Evolutionary conservation across 2,329 filamentous ascomycete genomes (phyloP), one percentile per base, ranked within the genome.

Genomic region (Meredithiella fracta): DNA sequence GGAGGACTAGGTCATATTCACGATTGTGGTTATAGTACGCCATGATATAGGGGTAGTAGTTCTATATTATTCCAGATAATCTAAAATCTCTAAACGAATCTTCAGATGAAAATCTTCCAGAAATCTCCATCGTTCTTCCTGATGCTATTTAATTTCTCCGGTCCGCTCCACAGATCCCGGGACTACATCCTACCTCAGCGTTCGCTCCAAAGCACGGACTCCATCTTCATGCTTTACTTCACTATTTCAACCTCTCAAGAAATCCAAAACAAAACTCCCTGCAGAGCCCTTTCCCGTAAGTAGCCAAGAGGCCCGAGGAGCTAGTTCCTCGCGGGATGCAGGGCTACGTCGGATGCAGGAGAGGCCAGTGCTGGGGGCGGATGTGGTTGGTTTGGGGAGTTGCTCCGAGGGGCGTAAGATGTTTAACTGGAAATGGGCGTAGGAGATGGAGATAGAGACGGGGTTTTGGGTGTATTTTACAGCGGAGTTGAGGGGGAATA

Each of bases 1-100:
- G 73, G 29, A 81, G 67, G 40, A 80, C 71, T 15, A 81, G 29
- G 64, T 80, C 77, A 63, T 80, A 80, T 60, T 73, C 71, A 42
- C 77, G 74, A 50, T 63, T 65, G 60, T 79, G 76, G 15, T 74
- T 66, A 59, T 72, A 74, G 60, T 70, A 65, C 9, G 73, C 55
- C 74, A 78, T 77, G 29, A 15, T 56, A 6, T 2, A 31, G 11
- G 29, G 1, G 15, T 8, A 9, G 11, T 31, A 31, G 15, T 31
- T 17, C 5, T n/a, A 9, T 8, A 20, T 29, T 17, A 17, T 17
- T 1, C 7, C 1, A 31, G 5, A 34, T 23, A 29, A 22, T 42
- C 34, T 34, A 38, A 5, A 22, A 7, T 3, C 8, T 17, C 15
- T 44, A 44, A 7, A 22, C 17, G n/a, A 44, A 44, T n/a, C 5